phyloP scores from a whole-genome alignment of 1,139 yeast genomes.

The Debaryomyces singareniensis region DNA sequence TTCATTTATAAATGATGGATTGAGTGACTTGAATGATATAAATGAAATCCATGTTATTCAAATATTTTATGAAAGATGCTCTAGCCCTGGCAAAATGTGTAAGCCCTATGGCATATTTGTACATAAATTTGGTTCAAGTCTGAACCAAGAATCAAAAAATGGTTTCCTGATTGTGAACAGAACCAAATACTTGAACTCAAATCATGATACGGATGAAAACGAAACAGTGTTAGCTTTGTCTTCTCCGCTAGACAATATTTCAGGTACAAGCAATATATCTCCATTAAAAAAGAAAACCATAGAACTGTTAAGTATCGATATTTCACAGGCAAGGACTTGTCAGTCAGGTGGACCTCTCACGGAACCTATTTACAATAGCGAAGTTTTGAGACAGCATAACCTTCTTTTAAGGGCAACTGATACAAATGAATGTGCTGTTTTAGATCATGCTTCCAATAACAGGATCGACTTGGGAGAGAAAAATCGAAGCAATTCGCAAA shows the following conservation, averaged over 20 bases:
- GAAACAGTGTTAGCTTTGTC: slow-evolving; percentile 38
- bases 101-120: slow-evolving; percentile 20
- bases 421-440: no score
- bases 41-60: slow-evolving; percentile 26
- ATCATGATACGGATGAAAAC: slow-evolving; percentile 26
- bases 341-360: slow-evolving; percentile 25
- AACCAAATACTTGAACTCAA: no score
- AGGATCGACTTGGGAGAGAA: no score
- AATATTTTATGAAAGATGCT: slow-evolving; percentile 17
- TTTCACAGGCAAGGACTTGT: slow-evolving; percentile 10
- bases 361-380: slow-evolving; percentile 30
- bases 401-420: not conserved
- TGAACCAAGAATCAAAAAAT: slow-evolving; percentile 3
- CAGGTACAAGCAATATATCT: slow-evolving; percentile 4
- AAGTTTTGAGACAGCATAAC: not conserved
- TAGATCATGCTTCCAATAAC: no score
- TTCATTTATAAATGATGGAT: slow-evolving; percentile 30
- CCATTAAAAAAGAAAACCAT: slow-evolving; percentile 9
- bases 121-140: slow-evolving; percentile 17
- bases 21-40: slow-evolving; percentile 9
- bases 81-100: slow-evolving; percentile 8
- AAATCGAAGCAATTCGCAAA: no score
- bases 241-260: slow-evolving; percentile 24
- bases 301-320: slow-evolving; percentile 14
- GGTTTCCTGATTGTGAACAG: slow-evolving; percentile 3